Evolutionary conservation across 352 stramenopile species (phyloP).

Genomic region (Phytopythium delawarense): DNA sequence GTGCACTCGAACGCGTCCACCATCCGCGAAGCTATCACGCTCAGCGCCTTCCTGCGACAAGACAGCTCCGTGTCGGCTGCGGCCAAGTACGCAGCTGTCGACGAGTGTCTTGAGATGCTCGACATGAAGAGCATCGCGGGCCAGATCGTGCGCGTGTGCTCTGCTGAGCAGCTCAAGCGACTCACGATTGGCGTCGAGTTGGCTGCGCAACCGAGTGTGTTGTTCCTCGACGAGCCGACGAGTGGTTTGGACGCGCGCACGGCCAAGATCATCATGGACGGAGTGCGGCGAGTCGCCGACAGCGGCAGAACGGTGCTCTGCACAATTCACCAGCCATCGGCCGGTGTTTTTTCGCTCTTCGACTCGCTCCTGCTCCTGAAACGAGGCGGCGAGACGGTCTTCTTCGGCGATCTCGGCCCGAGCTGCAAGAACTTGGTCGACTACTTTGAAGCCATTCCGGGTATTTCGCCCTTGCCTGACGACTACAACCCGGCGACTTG

Average conservation of each 20-base stretch:
- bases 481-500: slow-evolving; percentile 64
- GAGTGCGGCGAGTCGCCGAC: slow-evolving; percentile 64
- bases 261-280: slow-evolving; percentile 76
- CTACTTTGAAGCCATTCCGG: slow-evolving; percentile 33
- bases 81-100: slow-evolving; percentile 23
- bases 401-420: slow-evolving; percentile 24
- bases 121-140: slow-evolving; percentile 23
- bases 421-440: slow-evolving; percentile 15
- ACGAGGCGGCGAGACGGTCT: slow-evolving; percentile 11
- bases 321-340: slow-evolving; percentile 87
- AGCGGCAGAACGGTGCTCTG: slow-evolving; percentile 66
- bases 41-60: slow-evolving; percentile 75
- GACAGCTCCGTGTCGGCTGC: slow-evolving; percentile 16
- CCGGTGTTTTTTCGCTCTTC: slow-evolving; percentile 72
- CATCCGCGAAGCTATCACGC: slow-evolving; percentile 81
- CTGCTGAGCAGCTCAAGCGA: slow-evolving; percentile 39
- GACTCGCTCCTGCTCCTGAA: slow-evolving; percentile 40
- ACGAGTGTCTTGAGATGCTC: slow-evolving; percentile 27
- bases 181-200: slow-evolving; percentile 57
- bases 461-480: slow-evolving; percentile 14
- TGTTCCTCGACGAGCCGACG: slow-evolving; percentile 79
- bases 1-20: slow-evolving; percentile 82
- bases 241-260: slow-evolving; percentile 74
- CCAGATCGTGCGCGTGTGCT: slow-evolving; percentile 31
- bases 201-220: slow-evolving; percentile 65